Base-by-base conservation (phyloP, 176 grass and related monocot species). In the Melocanna baccifera region DNA sequence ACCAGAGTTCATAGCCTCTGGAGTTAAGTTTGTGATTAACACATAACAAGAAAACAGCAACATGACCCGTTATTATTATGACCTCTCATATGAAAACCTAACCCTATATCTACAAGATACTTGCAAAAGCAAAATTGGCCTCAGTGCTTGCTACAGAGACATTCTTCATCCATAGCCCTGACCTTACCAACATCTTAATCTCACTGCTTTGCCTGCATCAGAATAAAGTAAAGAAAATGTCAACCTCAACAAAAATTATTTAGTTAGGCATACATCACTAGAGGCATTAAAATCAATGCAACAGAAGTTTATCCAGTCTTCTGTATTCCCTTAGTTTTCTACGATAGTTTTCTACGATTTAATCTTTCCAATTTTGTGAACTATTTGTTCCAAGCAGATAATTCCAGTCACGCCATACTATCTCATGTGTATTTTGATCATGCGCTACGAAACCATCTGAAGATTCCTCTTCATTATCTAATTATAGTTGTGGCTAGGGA, bases 161-260 rank as follows among this genome's bases (percentile, higher is more conserved):
- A 50, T 22, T 69, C 63, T 8, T 79, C 74, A 19, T 87, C 85
- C 76, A 80, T 81, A 51, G 68, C 19, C 70, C 50, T 68, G 40
- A 79, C 36, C 81, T 75, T 45, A 42, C 25, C 2, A 36, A 13
- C 65, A 9, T 3, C 39, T 46, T 23, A 65, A 81, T 37, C 71
- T 91, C 77, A 92, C 3, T 88, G 84, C 57, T 92, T 92, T 71
- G 91, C 87, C 91, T 92, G 77, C 62, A 92, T 61, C 42, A 76
- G 4, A 76, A 64, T 34, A 9, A 55, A 51, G 7, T 29, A 22
- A 62, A 77, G 81, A 42, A 84, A 55, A 69, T 69, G 77, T 70
- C 59, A 84, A 42, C 62, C 52, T 67, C 34, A 1, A 22, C 18
- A 39, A 30, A 41, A 71, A 29, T 3, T 53, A 41, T 61, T 20